phyloP scores from a whole-genome alignment of 2,329 filamentous ascomycete species.

The Pezicula carpinea region DNA sequence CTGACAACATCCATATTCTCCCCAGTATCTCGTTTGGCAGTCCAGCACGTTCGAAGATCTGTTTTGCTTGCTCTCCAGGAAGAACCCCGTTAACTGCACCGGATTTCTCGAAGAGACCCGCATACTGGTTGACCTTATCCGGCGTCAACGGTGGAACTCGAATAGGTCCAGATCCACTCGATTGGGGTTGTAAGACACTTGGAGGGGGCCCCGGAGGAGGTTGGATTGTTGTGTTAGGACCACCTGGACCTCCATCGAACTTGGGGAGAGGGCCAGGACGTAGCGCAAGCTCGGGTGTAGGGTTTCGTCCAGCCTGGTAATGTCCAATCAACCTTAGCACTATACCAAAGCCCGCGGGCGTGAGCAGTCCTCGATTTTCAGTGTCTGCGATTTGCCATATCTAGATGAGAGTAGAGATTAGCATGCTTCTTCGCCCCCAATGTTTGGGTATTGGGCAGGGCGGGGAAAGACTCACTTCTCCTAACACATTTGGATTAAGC shows the following conservation, averaged over 20 bases:
- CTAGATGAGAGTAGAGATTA: constrained; percentile 37
- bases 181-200: constrained; percentile 46
- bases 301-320: constrained; percentile 82
- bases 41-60: constrained; percentile 91
- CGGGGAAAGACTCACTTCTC: constrained; percentile 60
- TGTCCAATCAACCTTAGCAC: constrained; percentile 93
- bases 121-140: constrained; percentile 87
- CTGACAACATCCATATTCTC: constrained; percentile 93
- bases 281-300: constrained; percentile 74
- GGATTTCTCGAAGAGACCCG: constrained; percentile 85
- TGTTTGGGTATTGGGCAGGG: neutral
- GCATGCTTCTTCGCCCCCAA: neutral
- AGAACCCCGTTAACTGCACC: constrained; percentile 72
- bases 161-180: constrained; percentile 62
- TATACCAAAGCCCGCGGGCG: constrained; percentile 86
- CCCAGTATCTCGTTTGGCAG: constrained; percentile 86
- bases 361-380: constrained; percentile 92
- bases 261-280: constrained; percentile 84
- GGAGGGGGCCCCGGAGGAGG: constrained; percentile 40
- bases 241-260: constrained; percentile 69
- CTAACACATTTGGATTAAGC: constrained; percentile 77
- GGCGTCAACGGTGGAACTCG: constrained; percentile 84
- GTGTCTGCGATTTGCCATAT: constrained; percentile 99
- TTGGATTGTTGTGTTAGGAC: constrained; percentile 40
- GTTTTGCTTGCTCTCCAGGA: constrained; percentile 80